phyloP scores from a whole-genome alignment of 2,329 filamentous ascomycete species.

The Epichloe gansuensis region DNA sequence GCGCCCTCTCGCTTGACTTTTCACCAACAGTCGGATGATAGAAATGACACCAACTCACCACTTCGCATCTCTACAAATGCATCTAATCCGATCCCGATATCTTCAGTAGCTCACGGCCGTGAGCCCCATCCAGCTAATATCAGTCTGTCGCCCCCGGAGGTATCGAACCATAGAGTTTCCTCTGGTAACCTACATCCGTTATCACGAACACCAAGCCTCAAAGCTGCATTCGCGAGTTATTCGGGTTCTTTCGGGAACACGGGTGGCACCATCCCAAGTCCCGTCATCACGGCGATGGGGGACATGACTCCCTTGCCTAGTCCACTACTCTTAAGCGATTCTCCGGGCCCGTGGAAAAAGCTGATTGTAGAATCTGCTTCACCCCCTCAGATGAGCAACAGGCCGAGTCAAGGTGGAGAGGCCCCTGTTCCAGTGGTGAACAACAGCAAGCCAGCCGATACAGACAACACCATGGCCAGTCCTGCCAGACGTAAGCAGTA shows the following conservation, averaged over 20 bases:
- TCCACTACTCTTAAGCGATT: conserved; percentile 52
- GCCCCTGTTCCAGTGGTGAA: conserved; percentile 34
- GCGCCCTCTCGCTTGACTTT: conserved; percentile 9
- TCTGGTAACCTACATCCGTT: conserved; percentile 31
- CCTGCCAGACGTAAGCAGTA: conserved; percentile 47
- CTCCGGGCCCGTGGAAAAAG: conserved; percentile 53
- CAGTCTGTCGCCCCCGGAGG: conserved; percentile 18
- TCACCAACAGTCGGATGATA: conserved; percentile 6
- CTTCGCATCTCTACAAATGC: conserved; percentile 28
- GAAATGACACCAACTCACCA: conserved; percentile 11
- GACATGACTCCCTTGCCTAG: conserved; percentile 71
- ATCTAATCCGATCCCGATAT: conserved; percentile 6
- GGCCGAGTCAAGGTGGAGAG: conserved; percentile 15
- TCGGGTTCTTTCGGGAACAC: conserved; percentile 41
- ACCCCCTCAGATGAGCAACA: conserved; percentile 16
- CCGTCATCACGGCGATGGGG: conserved; percentile 61
- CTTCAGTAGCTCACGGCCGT: conserved; percentile 10
- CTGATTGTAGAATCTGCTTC: conserved; percentile 35
- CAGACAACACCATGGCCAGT: conserved; percentile 29
- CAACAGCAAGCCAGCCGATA: conserved; percentile 38
- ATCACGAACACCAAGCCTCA: conserved; percentile 48
- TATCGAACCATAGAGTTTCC: conserved; percentile 18
- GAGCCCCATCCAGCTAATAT: conserved; percentile 25
- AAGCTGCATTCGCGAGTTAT: conserved; percentile 38
- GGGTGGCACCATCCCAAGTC: conserved; percentile 58